Evolutionary conservation across 768 basidiomycete genomes (phyloP).

Genomic region (Mycena crocata): DNA sequence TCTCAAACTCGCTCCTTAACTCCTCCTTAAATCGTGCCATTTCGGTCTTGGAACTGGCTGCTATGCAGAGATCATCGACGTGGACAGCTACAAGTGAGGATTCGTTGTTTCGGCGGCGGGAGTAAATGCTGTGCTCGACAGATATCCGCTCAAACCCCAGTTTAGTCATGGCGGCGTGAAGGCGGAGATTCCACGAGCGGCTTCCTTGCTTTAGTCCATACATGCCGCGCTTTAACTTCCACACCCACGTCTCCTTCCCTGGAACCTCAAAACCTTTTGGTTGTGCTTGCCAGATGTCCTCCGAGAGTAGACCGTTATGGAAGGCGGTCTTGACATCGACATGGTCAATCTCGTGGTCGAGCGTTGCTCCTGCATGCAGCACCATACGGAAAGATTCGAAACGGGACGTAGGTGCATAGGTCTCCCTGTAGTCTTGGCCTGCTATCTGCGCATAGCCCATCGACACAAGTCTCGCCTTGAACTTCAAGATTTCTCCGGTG

Average conservation of each 20-base stretch:
- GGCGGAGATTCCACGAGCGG: constrained; percentile 7
- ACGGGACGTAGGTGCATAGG: not conserved
- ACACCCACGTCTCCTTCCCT: too few species aligned
- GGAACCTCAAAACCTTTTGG: constrained; percentile 7
- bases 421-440: not conserved
- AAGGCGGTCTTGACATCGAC: constrained; percentile 1
- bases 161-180: not conserved
- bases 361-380: constrained; percentile 1
- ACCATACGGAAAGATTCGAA: constrained; percentile 9
- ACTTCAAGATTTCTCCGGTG: not conserved
- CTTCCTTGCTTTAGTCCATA: constrained; percentile 7
- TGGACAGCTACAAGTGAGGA: constrained; percentile 33
- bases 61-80: constrained; percentile 42
- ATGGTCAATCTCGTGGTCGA: constrained; percentile 2
- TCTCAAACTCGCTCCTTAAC: constrained; percentile 21
- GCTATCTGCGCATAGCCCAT: constrained; percentile 3
- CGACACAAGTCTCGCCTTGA: not conserved
- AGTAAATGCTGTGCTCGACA: constrained; percentile 37
- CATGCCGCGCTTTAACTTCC: constrained; percentile 6
- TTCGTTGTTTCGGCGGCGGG: not conserved
- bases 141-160: constrained; percentile 26
- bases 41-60: constrained; percentile 10
- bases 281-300: not conserved
- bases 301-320: not conserved
- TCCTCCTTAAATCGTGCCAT: constrained; percentile 12